phyloP scores from a whole-genome alignment of 352 stramenopile genomes.

The Globisporangium sylvaticum region DNA sequence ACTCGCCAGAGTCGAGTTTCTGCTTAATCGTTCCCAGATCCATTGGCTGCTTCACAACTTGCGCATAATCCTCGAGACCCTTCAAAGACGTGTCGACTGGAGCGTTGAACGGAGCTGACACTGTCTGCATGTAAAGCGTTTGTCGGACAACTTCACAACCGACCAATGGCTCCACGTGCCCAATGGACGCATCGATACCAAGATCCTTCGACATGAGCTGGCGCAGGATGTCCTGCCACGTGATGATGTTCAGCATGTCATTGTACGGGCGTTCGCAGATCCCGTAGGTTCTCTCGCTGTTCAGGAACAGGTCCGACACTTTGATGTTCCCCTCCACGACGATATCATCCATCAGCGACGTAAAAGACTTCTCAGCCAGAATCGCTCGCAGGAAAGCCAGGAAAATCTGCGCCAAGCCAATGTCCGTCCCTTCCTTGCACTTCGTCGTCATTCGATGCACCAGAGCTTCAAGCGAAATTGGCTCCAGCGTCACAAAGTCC shows the following conservation, averaged over 20 bases:
- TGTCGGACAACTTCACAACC: constrained; percentile 78
- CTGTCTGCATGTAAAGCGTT: constrained; percentile 80
- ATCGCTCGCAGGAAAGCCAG: constrained; percentile 69
- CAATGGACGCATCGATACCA: constrained; percentile 67
- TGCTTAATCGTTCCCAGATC: constrained; percentile 87
- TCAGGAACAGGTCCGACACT: constrained; percentile 73
- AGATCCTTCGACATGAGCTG: constrained; percentile 82
- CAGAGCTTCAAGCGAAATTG: constrained; percentile 59
- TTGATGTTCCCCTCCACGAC: constrained; percentile 80
- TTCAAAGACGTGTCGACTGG: constrained; percentile 79
- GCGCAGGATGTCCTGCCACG: constrained; percentile 81
- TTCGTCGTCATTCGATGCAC: constrained; percentile 44
- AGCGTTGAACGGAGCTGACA: constrained; percentile 73
- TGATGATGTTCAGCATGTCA: constrained; percentile 77
- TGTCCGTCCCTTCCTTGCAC: constrained; percentile 37
- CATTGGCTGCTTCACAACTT: constrained; percentile 88
- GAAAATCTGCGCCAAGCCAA: constrained; percentile 63
- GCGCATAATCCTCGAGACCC: constrained; percentile 82
- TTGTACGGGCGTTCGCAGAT: constrained; percentile 62
- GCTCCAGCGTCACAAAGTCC: constrained; percentile 56
- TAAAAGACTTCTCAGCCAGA: constrained; percentile 76
- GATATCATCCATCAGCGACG: constrained; percentile 67
- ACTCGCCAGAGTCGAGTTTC: constrained; percentile 65
- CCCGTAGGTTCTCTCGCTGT: constrained; percentile 67
- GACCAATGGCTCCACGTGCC: constrained; percentile 65